A percentile compares a stretch with the other conserved stretches of the same genome.
These are phyloP conservation scores for Penicillium riverlandense DNA, from an alignment of 495 filamentous ascomycete species.

Conservation along the genomic window DNA sequence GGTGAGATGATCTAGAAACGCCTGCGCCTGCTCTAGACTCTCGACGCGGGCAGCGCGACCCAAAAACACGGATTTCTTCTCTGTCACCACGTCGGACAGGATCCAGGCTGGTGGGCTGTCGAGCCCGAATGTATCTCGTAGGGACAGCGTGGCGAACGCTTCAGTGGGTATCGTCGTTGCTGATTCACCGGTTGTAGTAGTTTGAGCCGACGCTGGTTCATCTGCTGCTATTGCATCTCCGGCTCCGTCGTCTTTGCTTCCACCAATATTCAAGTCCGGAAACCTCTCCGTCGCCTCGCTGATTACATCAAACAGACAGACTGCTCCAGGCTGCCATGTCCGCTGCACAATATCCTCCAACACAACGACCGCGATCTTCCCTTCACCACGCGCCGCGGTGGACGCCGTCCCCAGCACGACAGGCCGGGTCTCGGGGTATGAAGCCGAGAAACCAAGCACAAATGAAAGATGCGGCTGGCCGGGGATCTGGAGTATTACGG, in stretches of 20 bases:
- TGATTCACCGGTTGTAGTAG: constrained; percentile 6
- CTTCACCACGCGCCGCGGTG: constrained; percentile 52
- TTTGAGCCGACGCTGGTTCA: constrained; percentile 6
- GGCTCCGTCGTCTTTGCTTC: constrained; percentile 6
- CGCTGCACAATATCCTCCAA: constrained; percentile 57
- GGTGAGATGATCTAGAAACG: constrained; percentile 64
- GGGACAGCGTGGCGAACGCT: constrained; percentile 19
- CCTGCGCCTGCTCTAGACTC: constrained; percentile 59
- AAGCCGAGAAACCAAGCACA: constrained; percentile 56
- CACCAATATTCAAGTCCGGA: constrained; percentile 40
- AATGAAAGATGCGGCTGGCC: constrained; percentile 44
- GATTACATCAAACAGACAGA: constrained; percentile 83
- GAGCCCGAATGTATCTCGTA: constrained; percentile 29
- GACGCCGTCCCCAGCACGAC: constrained; percentile 56
- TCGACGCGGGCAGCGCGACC: constrained; percentile 63
- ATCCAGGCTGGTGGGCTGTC: constrained; percentile 55
- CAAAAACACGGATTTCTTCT: constrained; percentile 85
- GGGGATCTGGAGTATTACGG: constrained; percentile 34
- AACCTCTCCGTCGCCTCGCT: constrained; percentile 46
- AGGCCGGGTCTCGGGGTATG: constrained; percentile 69
- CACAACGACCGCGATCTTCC: constrained; percentile 55
- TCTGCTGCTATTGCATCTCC: constrained; percentile 2
- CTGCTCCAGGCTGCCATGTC: constrained; percentile 63
- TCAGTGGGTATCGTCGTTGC: constrained; percentile 5
- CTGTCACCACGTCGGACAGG: constrained; percentile 60